Conservation (phyloP, 2,329 filamentous ascomycete genomes). For the Penicillium aurantiogriseum region DNA sequence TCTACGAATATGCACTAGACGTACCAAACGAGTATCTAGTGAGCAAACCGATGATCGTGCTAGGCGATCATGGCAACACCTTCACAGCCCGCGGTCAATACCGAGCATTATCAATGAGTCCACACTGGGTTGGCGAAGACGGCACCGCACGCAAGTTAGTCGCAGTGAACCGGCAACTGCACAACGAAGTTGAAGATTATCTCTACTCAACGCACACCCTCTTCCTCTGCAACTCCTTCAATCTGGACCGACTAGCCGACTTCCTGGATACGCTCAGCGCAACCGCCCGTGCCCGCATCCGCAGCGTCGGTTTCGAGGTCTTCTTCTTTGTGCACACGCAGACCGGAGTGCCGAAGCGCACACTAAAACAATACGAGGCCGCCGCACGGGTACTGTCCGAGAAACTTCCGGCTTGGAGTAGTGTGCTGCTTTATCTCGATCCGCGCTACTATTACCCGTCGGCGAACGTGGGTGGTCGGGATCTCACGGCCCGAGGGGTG, state of each 20-base stretch:
- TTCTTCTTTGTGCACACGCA: slow-evolving; percentile 39
- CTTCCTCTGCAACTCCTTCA: slow-evolving; percentile 38
- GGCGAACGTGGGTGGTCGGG: slow-evolving; percentile 26
- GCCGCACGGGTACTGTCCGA: slow-evolving; percentile 26
- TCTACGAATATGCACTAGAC: slow-evolving; percentile 34
- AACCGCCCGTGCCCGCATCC: slow-evolving; percentile 32
- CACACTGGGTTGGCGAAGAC: slow-evolving; percentile 35
- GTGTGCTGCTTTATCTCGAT: slow-evolving; percentile 35
- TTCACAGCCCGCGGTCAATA: slow-evolving; percentile 34
- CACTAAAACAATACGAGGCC: slow-evolving; percentile 31
- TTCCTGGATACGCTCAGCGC: slow-evolving; percentile 36
- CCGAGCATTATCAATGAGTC: slow-evolving; percentile 34
- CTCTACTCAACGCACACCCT: slow-evolving; percentile 37
- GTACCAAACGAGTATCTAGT: slow-evolving; percentile 33
- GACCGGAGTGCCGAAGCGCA: slow-evolving; percentile 34
- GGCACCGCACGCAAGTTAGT: slow-evolving; percentile 33
- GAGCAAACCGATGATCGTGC: slow-evolving; percentile 34
- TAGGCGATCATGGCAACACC: slow-evolving; percentile 33
- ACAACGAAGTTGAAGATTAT: slow-evolving; percentile 36
- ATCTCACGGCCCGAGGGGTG: slow-evolving; percentile 32
- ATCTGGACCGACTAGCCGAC: slow-evolving; percentile 28
- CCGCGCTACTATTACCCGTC: slow-evolving; percentile 36
- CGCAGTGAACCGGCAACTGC: slow-evolving; percentile 35
- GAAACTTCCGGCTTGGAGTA: slow-evolving; percentile 29
- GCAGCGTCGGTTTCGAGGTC: slow-evolving; percentile 38